These are phyloP conservation scores for Myxozyma neotropica DNA, from an alignment of 805 yeast species.

Conservation along the genomic window DNA sequence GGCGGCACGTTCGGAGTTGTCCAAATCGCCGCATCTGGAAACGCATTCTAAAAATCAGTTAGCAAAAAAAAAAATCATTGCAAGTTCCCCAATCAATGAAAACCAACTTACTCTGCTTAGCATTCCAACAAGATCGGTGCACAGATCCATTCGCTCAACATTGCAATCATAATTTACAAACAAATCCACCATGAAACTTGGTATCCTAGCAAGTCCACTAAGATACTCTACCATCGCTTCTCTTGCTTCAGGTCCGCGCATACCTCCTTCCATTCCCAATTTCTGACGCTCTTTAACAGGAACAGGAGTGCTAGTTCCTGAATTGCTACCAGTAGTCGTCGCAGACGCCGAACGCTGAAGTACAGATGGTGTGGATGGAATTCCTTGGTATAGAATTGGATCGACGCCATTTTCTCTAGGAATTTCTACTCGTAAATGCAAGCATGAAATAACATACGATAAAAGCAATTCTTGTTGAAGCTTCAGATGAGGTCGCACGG, in stretches of 20 bases:
- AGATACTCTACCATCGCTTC: slow-evolving; percentile 84
- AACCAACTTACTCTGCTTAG: slow-evolving; percentile 56
- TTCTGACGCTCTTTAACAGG: slow-evolving; percentile 31
- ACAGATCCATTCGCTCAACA: slow-evolving; percentile 78
- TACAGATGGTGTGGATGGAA: slow-evolving; percentile 50
- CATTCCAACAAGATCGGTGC: slow-evolving; percentile 65
- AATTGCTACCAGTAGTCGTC: slow-evolving; percentile 1
- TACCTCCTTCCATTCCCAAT: slow-evolving; percentile 32
- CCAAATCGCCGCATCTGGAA: slow-evolving; percentile 79
- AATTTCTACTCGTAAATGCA: slow-evolving; percentile 45
- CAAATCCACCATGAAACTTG: slow-evolving; percentile 71
- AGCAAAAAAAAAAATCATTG: not conserved
- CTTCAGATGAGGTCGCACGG: slow-evolving; percentile 65
- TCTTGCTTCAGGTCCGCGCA: slow-evolving; percentile 46
- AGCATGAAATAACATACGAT: slow-evolving; percentile 45
- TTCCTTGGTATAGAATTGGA: slow-evolving; percentile 46
- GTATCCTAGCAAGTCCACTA: slow-evolving; percentile 63
- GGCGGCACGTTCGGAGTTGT: slow-evolving; percentile 92
- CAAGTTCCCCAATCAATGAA: not conserved
- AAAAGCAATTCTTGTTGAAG: slow-evolving; percentile 70
- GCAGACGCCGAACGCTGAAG: slow-evolving; percentile 46
- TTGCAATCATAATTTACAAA: slow-evolving; percentile 90
- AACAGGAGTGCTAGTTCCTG: slow-evolving; percentile 34
- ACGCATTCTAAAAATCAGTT: slow-evolving; percentile 52
- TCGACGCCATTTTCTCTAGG: slow-evolving; percentile 46